Percentiles rank a stretch among this genome's conserved stretches.
phyloP scores from a whole-genome alignment of 345 rosid species.

The Theobroma cacao region DNA sequence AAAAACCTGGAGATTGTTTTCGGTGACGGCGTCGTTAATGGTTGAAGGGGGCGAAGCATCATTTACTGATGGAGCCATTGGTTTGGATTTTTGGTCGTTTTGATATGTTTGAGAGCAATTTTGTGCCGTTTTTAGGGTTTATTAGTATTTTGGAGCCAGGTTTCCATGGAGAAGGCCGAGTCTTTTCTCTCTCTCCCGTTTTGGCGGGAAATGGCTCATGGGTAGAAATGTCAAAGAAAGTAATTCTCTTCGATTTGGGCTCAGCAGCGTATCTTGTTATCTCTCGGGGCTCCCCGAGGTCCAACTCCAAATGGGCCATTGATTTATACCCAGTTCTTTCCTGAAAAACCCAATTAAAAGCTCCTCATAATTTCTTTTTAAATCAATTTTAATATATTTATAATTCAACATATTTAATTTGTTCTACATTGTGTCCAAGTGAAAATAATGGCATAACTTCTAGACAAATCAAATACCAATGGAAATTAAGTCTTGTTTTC shows the following conservation, averaged over 20 bases:
- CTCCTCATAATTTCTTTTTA: too few relatives aligned
- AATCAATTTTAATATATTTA: too few relatives aligned
- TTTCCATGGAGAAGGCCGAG: background rate
- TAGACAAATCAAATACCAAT: too few relatives aligned
- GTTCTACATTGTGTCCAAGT: too few relatives aligned
- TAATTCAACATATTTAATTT: too few relatives aligned
- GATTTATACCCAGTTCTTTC: too few relatives aligned
- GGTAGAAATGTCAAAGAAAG: slow-evolving; percentile 6
- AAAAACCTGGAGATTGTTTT: slow-evolving; percentile 54
- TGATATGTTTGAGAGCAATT: background rate
- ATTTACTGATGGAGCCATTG: slow-evolving; percentile 39
- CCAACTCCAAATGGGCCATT: background rate
- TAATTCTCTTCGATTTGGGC: background rate
- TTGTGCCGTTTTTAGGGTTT: slow-evolving; percentile 9
- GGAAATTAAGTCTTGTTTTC: too few relatives aligned
- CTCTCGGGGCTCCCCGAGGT: too few relatives aligned
- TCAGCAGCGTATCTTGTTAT: background rate
- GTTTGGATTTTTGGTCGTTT: background rate
- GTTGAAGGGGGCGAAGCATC: slow-evolving; percentile 27
- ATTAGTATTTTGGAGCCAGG: background rate
- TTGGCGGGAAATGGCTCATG: slow-evolving; percentile 47
- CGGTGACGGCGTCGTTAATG: slow-evolving; percentile 27
- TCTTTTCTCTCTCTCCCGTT: slow-evolving; percentile 12
- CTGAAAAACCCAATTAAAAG: too few relatives aligned
- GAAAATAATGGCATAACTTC: too few relatives aligned